Base-by-base conservation (phyloP, 306 rosid species). In the Quercus engelmannii region DNA sequence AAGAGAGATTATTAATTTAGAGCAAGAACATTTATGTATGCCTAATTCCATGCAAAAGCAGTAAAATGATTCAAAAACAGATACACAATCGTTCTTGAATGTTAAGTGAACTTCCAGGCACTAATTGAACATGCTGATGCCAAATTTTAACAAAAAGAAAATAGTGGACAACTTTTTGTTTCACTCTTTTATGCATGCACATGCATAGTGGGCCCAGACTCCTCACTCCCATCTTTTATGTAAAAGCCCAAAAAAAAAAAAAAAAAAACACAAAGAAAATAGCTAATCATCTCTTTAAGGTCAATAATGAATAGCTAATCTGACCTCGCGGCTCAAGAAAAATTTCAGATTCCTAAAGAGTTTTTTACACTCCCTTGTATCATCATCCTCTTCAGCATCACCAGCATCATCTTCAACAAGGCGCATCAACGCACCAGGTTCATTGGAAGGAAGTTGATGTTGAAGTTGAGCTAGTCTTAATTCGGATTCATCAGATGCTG, bases 401-500 rank as follows among this genome's bases (percentile, higher is more conserved):
- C 77, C 88, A 55, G 85, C 69, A 56, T 74, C 87, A 86, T 88
- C 90, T 78, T 86, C 91, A 74, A 92, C 92, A 69, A 93, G 97
- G 80, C 85, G 86, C 96, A 90, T 95, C 67, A 95, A 78, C 15
- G 96, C 96, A 85, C 94, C 92, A 6, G 99, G 96, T 84, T 91
- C 96, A 85, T 89, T 92, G 23, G 89, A 83, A 81, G 96, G 92
- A 82, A 92, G 99, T 73, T 95, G 98, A 77, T 92, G 94, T 76
- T 95, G 96, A 86, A 94, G 97, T 85, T 94, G 99, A 68, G 95
- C 97, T 79, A 92, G 94, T 76, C 99, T 86, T 74, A 89, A 83
- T 75, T 91, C 96, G 61, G 98, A 92, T 76, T 83, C 86, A 71
- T 84, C 81, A 72, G 75, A 19, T 38, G 79, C 77, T 21, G 69